These are phyloP conservation scores for Cymbidium sinense DNA, from an alignment of 106 monocot genomes.

Conservation along the genomic window DNA sequence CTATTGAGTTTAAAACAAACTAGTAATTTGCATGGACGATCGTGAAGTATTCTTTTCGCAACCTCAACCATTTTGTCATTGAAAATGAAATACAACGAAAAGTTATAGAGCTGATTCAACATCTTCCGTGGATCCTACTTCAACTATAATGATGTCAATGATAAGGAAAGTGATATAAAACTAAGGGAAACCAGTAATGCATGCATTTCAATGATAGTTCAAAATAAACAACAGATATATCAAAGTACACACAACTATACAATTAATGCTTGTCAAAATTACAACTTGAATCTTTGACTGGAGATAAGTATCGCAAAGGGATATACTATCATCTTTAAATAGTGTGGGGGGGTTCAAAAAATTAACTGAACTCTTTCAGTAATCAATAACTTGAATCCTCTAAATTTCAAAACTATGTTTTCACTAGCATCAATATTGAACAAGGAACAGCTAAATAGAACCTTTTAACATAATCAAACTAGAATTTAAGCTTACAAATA, in stretches of 20 bases:
- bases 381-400: not conserved
- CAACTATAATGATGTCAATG: not conserved
- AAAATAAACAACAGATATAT: not conserved
- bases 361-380: not conserved
- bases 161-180: not conserved
- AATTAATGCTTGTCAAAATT: not conserved
- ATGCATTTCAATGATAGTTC: not conserved
- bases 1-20: not conserved
- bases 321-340: not conserved
- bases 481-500: not conserved
- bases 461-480: constrained; percentile 1
- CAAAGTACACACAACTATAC: not conserved
- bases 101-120: not conserved
- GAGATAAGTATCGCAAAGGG: not conserved
- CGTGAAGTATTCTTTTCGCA: not conserved
- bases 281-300: no score
- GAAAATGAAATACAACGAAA: not conserved
- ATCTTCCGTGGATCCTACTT: not conserved
- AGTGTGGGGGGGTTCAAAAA: not conserved
- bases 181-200: not conserved
- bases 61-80: not conserved
- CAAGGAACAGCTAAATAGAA: not conserved
- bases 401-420: not conserved
- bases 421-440: not conserved
- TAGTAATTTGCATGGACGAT: not conserved